Base-by-base conservation (phyloP, 192 early-diverging fungal genomes). In the Glomus cerebriforme region DNA sequence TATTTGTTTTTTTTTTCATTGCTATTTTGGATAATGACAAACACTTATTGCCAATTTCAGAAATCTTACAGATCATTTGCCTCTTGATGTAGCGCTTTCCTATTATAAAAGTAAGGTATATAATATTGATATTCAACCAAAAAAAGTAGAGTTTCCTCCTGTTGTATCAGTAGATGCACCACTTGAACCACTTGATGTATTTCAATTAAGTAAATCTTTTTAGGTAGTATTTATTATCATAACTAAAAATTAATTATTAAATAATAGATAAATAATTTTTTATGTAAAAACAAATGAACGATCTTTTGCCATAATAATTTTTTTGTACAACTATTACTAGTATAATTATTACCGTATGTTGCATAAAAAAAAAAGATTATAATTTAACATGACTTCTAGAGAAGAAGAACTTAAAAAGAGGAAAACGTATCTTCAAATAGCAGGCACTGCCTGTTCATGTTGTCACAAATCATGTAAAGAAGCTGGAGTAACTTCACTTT, bases 1-100 rank as follows among this genome's bases (percentile, higher is more conserved):
- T 35, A 37, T 17, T 49, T 54, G n/a, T 19, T 1, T 6, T 73
- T 22, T 13, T 43, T 43, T 8, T 39, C 32, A 7, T 39, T 39
- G 59, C 83, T 15, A 67, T 29, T 12, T 43, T n/a, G n/a, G 47
- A 54, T 19, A 54, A 54, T 54, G 47, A 54, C 17, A 27, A 64
- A 34, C 7, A 27, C 39, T 37, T 43, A 1, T 39, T n/a, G 19
- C 27, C 27, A 39, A 60, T 17, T 72, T 39, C 37, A 91, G 91
- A n/a, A 96, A 95, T 87, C 91, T 98, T 67, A 95, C 91, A 8
- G 90, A 93, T 60, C 96, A 98, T 77, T 86, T 95, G 77, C 88
- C 92, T 5, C 83, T 98, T 29, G 90, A 95, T 54, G 90, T 91
- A 60, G 93, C 89, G 3, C 84, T 94, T 45, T 80, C 69, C 1